phyloP scores from a whole-genome alignment of 2,329 filamentous ascomycete species.

The Paracorniculantispora psalliotae region DNA sequence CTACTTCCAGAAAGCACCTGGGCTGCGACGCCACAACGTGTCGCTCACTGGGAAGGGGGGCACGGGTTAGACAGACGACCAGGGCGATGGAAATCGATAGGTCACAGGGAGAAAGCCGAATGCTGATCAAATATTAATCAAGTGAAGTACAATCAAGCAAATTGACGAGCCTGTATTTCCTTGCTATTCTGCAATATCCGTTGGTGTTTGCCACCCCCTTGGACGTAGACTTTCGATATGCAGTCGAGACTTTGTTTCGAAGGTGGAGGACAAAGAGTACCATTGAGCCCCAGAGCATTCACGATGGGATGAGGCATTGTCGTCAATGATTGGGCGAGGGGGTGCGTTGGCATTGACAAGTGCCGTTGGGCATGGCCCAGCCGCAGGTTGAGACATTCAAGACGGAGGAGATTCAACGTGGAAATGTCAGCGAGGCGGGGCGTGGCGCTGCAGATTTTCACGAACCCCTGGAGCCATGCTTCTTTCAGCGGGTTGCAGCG shows the following conservation, averaged over 20 bases:
- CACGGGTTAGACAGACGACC: no score
- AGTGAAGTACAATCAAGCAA: no score
- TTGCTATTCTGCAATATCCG: no score
- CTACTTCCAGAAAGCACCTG: background rate
- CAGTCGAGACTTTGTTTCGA: background rate
- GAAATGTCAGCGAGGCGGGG: background rate
- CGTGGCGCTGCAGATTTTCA: background rate
- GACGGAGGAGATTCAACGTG: background rate
- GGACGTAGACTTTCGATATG: background rate
- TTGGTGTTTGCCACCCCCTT: no score
- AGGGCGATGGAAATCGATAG: no score
- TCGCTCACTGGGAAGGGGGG: background rate
- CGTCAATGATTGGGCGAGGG: background rate
- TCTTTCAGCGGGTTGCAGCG: background rate
- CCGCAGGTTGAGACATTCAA: background rate
- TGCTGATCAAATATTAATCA: no score
- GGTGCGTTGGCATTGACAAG: background rate
- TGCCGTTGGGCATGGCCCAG: background rate
- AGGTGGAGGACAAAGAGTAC: background rate
- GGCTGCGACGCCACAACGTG: slow-evolving; percentile 10
- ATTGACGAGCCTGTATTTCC: no score
- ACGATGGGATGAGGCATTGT: background rate
- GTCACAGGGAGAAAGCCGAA: no score
- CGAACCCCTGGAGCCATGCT: background rate
- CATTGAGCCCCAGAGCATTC: background rate